Evolutionary conservation across 1,139 yeast genomes (phyloP), one percentile per base, ranked within the genome.

Genomic region (Zhuliangozyma blackwelliae): DNA sequence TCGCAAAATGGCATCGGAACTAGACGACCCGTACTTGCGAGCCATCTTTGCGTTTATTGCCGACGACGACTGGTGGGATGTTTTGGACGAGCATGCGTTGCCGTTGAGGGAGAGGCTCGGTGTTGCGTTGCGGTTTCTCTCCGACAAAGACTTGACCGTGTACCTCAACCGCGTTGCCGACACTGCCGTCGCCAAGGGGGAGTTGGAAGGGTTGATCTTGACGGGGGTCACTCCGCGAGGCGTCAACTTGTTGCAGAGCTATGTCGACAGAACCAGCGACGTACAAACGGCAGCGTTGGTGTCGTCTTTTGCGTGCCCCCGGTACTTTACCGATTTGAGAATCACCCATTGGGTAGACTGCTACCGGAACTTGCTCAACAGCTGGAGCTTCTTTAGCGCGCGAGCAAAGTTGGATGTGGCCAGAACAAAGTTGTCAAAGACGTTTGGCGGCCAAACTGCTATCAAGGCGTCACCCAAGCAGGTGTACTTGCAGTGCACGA

Each of bases 51-150:
- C 97, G 0, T 92, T 82, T 49, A 83, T 92, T 39, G 89, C 97
- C 0, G 97, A 92, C 53, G 86, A 88, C 36, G 95, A 90, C 46
- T 92, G 97, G 97, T 82, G 92, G 80, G 97, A 88, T 54, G 96
- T 92, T 3, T 68, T 92, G 39, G 96, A 89, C 54, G 97, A 92
- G 50, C 81, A 83, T 27, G 83, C 96, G 2, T 68, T 92, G 33
- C 96, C 98, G 0, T 65, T 92, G 32, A 69, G 94, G 39, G 98
- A 92, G 54, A 67, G 96, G 45, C 62, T 92, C 10, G 97, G 97
- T 0, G 90, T 92, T 29, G 97, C 97, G 0, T 65, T 92, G 20
- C 65, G 97, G 35, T 90, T 87, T 51, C 65, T 92, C 26, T 77
- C 90, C 0, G 97, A 89, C 52, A 72, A 77, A 36, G 96, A 89